Conservation (phyloP, 2,329 filamentous ascomycete species). For the Bipolaris sorokiniana region DNA sequence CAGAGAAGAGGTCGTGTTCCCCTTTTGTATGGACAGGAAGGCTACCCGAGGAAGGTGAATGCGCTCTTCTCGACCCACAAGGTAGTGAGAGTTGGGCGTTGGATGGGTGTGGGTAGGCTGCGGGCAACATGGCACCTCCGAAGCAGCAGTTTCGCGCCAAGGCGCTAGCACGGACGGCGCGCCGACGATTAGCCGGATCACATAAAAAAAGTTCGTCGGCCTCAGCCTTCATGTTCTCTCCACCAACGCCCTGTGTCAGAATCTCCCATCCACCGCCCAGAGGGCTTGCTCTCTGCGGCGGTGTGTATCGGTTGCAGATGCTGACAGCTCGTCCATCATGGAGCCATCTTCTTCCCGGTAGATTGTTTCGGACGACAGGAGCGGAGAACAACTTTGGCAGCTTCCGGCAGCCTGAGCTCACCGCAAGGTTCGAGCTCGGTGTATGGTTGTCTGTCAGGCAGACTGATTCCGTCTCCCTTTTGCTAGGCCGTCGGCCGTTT, state of each 20-base stretch:
- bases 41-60: not conserved
- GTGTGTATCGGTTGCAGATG: conserved; percentile 73
- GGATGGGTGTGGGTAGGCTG: not conserved
- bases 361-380: conserved; percentile 93
- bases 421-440: conserved; percentile 49
- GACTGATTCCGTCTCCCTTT: conserved; percentile 66
- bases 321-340: conserved; percentile 80
- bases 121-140: conserved; percentile 13
- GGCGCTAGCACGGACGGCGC: conserved; percentile 28
- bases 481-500: conserved; percentile 88
- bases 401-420: conserved; percentile 59
- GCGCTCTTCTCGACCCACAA: not conserved
- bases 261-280: conserved; percentile 64
- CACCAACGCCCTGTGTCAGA: conserved; percentile 82
- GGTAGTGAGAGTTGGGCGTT: conserved; percentile 1
- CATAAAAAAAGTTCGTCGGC: conserved; percentile 40
- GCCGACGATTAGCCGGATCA: conserved; percentile 17
- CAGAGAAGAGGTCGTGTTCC: not conserved
- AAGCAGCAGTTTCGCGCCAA: conserved; percentile 20
- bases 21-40: not conserved
- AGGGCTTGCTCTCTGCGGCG: conserved; percentile 43
- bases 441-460: conserved; percentile 41
- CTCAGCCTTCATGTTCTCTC: conserved; percentile 49
- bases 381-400: conserved; percentile 73
- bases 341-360: conserved; percentile 72